Base-by-base conservation (phyloP, 2,329 filamentous ascomycete genomes). In the Botrytis medusae region DNA sequence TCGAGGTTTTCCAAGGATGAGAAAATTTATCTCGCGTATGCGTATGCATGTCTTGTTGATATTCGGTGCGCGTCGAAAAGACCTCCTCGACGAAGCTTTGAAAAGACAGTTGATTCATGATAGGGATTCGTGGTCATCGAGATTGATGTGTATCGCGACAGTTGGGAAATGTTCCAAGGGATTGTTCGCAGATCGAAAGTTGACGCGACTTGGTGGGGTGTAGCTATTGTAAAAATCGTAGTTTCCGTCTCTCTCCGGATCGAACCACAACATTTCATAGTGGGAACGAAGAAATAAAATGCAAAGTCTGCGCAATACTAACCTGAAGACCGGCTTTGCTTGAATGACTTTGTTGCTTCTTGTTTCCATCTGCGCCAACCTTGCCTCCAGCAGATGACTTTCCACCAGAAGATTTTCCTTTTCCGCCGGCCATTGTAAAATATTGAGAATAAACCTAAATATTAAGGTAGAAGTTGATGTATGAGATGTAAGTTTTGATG, bases 361-460 rank as follows among this genome's bases (percentile, higher is more conserved):
- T 81, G 74, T 73, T 78, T 64, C 76, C 78, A 74, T 81, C 80
- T 37, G 76, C 77, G 69, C 80, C 80, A 51, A 79, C 78, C 77
- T 82, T 82, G 72, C 80, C 80, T 76, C 80, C 80, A n/a, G 80
- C 80, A n/a, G 80, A 81, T 25, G 79, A 81, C 78, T 82, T 82
- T 72, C 80, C 80, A 68, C 79, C 80, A 32, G 79, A 81, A 74
- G 79, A 81, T 77, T 82, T 82, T 77, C 80, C 80, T 75, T 81
- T 81, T 75, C 80, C 80, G 60, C 80, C 80, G 61, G 80, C 79
- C 80, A 82, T 82, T 78, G 75, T 73, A 69, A 69, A 69, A 68
- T 68, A 46, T 65, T 70, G 63, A 72, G 37, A 34, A 46, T 32
- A 25, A 46, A 42, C 18, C 54, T 72, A n/a, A 59, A 40, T 65